Evolutionary conservation across 2,329 filamentous ascomycete species (phyloP).

Genomic region (Aciculosporium take): DNA sequence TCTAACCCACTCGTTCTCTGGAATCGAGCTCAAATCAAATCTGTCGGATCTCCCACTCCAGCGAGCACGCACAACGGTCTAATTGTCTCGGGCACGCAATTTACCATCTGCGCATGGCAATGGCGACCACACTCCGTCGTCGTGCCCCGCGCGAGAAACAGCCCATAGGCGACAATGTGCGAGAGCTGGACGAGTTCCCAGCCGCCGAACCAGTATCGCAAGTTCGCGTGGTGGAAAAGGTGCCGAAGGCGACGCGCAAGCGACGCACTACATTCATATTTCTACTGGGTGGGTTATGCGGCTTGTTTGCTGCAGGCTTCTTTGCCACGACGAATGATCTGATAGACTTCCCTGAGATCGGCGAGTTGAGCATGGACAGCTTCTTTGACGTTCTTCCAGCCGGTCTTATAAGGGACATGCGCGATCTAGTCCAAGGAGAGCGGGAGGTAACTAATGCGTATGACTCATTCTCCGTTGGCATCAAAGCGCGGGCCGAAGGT

Average conservation of each 20-base stretch:
- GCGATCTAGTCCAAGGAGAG: slow-evolving; percentile 74
- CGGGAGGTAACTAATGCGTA: slow-evolving; percentile 71
- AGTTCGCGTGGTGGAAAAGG: slow-evolving; percentile 30
- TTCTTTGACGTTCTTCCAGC: slow-evolving; percentile 79
- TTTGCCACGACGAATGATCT: slow-evolving; percentile 83
- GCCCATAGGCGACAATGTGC: slow-evolving; percentile 10
- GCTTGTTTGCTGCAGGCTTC: slow-evolving; percentile 74
- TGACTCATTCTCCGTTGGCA: slow-evolving; percentile 83
- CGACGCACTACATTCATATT: slow-evolving; percentile 73
- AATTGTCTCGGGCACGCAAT: neutral
- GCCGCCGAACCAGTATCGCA: slow-evolving; percentile 15
- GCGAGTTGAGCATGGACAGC: slow-evolving; percentile 69
- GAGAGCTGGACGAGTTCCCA: slow-evolving; percentile 16
- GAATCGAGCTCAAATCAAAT: neutral
- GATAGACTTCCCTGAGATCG: slow-evolving; percentile 59
- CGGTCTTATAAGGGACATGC: slow-evolving; percentile 71
- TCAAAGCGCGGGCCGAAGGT: slow-evolving; percentile 70
- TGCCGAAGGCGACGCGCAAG: slow-evolving; percentile 42
- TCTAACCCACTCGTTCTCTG: too few relatives aligned
- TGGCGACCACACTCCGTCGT: slow-evolving; percentile 20
- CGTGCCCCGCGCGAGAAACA: slow-evolving; percentile 15
- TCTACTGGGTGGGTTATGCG: slow-evolving; percentile 75
- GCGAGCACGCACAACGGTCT: neutral
- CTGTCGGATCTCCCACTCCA: neutral
- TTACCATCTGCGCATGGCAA: neutral